A percentile compares a stretch with the other conserved stretches of the same genome.
These are phyloP conservation scores for Globisporangium iwayamae DNA, from an alignment of 352 stramenopile genomes.

Conservation along the genomic window DNA sequence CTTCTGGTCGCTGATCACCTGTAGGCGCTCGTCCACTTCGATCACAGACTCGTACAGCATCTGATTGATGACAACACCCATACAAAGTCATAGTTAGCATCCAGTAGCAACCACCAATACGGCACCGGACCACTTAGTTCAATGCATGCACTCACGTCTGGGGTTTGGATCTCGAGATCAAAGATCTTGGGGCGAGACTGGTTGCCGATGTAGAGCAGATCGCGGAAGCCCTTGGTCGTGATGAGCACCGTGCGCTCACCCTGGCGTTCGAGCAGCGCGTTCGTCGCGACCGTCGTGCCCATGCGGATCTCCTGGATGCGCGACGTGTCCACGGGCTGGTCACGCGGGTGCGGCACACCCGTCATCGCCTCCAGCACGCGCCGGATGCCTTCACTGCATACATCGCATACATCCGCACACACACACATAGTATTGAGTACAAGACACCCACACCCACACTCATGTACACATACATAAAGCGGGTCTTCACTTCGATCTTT, in stretches of 20 bases:
- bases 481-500: neutral
- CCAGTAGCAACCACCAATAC: neutral
- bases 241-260: constrained; percentile 94
- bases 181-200: constrained; percentile 98
- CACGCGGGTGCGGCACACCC: constrained; percentile 77
- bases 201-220: constrained; percentile 98
- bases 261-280: constrained; percentile 96
- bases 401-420: neutral
- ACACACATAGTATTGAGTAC: neutral
- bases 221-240: constrained; percentile 94
- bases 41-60: constrained; percentile 96
- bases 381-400: constrained; percentile 88
- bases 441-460: neutral
- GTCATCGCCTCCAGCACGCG: constrained; percentile 94
- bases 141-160: constrained; percentile 44
- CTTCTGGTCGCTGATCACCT: constrained; percentile 82
- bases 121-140: constrained; percentile 1
- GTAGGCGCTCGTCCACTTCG: constrained; percentile 96
- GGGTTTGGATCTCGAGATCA: constrained; percentile 92
- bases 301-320: constrained; percentile 97
- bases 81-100: constrained; percentile 2
- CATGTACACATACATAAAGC: neutral
- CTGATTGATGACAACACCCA: constrained; percentile 23
- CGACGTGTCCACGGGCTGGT: constrained; percentile 82
- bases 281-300: constrained; percentile 98